A percentile compares a stretch with the other conserved stretches of the same genome.
phyloP scores from a whole-genome alignment of 306 rosid species.

The Acacia crassicarpa region DNA sequence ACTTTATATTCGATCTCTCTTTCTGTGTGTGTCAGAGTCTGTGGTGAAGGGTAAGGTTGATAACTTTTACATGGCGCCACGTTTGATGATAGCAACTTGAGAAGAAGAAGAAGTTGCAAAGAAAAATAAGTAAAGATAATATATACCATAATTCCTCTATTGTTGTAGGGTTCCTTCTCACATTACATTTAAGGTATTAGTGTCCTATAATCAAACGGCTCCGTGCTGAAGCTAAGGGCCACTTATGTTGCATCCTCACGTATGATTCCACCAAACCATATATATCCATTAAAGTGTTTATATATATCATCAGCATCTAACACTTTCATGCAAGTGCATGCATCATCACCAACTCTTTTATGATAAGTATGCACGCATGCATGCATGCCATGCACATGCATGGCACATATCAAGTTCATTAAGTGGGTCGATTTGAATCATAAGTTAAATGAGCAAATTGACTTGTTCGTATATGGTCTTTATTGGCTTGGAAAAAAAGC shows the following conservation, averaged over 20 bases:
- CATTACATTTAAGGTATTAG: constrained; percentile 21
- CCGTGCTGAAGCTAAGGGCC: constrained; percentile 47
- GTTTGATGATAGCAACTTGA: constrained; percentile 31
- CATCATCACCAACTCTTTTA: background rate
- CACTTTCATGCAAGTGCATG: background rate
- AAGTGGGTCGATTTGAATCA: background rate
- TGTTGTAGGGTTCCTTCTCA: constrained; percentile 10
- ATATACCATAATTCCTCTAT: background rate
- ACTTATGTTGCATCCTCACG: background rate
- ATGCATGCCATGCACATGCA: no score
- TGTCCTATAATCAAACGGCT: constrained; percentile 35
- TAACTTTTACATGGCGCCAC: constrained; percentile 41
- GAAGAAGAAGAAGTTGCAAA: background rate
- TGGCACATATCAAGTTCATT: background rate
- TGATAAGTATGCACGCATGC: background rate
- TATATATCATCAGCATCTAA: background rate
- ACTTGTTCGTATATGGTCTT: no score
- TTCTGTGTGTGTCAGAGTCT: background rate
- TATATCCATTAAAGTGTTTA: background rate
- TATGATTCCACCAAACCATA: background rate
- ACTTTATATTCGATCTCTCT: background rate
- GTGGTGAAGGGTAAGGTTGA: background rate
- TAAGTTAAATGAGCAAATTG: background rate
- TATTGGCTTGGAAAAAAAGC: no score
- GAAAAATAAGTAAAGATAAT: background rate